Evolutionary conservation across 305 asterid species (phyloP).

Genomic region (Rubia tinctorum): DNA sequence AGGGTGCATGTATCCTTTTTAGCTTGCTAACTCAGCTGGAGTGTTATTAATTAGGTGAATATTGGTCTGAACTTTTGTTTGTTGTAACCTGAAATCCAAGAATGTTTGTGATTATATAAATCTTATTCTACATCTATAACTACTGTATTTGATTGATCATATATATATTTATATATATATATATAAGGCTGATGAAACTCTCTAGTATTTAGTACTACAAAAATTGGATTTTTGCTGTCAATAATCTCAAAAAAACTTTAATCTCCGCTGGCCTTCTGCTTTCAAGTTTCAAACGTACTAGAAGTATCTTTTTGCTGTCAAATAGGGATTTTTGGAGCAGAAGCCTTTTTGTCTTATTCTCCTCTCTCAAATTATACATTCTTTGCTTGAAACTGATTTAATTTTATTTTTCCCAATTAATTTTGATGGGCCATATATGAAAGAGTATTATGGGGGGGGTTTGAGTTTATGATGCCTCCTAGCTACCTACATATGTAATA

Average conservation of each 20-base stretch:
- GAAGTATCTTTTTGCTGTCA: background rate
- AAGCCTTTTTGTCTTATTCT: background rate
- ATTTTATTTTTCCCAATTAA: background rate
- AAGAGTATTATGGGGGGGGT: no score
- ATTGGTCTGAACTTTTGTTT: constrained; percentile 7
- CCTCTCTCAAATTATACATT: background rate
- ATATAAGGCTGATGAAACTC: no score
- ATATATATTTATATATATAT: no score
- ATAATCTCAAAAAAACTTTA: background rate
- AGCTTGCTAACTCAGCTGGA: constrained; percentile 14
- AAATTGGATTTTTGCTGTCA: background rate
- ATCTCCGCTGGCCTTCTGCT: background rate
- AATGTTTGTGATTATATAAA: constrained; percentile 11
- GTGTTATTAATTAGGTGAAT: constrained; percentile 8
- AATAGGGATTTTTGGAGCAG: background rate
- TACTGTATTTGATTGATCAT: no score
- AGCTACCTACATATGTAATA: no score
- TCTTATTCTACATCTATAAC: constrained; percentile 6
- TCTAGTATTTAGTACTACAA: constrained; percentile 1
- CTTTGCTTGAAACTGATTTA: background rate
- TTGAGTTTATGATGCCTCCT: no score
- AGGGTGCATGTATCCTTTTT: constrained; percentile 6
- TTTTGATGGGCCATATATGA: background rate
- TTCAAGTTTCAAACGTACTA: background rate
- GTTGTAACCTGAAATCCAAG: constrained; percentile 10